Conservation (phyloP, 192 early-diverging fungal species). For the Lunasporangiospora selenospora region DNA sequence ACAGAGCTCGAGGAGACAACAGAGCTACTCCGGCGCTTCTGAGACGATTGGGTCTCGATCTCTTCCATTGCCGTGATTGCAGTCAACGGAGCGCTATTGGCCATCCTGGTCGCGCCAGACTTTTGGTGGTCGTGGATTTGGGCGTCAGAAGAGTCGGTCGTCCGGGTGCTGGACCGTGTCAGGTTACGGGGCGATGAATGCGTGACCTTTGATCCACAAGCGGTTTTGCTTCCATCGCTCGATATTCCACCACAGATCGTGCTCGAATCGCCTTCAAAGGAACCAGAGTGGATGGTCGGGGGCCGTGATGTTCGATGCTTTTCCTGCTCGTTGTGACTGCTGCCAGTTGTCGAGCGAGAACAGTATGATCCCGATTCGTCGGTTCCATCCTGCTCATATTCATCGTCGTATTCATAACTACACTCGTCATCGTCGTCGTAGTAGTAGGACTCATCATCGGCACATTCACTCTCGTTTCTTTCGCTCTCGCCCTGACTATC, state of each 20-base stretch:
- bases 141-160: constrained; percentile 7
- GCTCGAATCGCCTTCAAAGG: constrained; percentile 9
- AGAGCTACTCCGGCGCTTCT: too few species aligned
- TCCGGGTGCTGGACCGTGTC: constrained; percentile 4
- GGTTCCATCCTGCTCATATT: too few species aligned
- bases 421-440: too few species aligned
- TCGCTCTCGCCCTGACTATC: constrained; percentile 6
- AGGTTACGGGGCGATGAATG: not conserved
- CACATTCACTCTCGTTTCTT: not conserved
- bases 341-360: not conserved
- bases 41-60: too few species aligned
- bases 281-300: not conserved
- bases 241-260: constrained; percentile 10
- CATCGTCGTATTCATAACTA: too few species aligned
- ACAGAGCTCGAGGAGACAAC: too few species aligned
- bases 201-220: not conserved
- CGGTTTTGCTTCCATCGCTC: not conserved
- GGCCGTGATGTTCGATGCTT: not conserved
- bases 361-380: too few species aligned
- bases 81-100: not conserved
- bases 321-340: not conserved
- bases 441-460: too few species aligned
- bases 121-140: not conserved
- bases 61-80: not conserved
- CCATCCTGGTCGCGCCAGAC: not conserved